Base-by-base conservation (phyloP, 1,284 basidiomycete genomes). In the Leccinum brunneo-olivaceum region DNA sequence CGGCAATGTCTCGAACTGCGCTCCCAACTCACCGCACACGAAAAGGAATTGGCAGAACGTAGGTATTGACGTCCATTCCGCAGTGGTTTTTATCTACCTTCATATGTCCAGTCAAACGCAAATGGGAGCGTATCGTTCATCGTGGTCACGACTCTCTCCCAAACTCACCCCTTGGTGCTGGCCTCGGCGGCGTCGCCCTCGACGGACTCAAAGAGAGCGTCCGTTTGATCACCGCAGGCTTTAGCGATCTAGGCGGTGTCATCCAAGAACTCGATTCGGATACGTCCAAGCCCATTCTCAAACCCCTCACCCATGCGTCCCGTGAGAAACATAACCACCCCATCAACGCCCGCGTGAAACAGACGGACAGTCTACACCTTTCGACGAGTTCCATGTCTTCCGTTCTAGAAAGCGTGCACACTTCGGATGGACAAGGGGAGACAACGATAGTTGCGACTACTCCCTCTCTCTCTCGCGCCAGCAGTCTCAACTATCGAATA, bases 41-140 rank as follows among this genome's bases (percentile, higher is more conserved):
- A 90, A 64, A 71, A 71, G 1, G 86, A 89, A 53, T 70, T 90
- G 1, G 57, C 72, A 0, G 73, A 82, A 57, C 66, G 77, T 79
- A 55, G 44, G 74, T 42, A 6, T 5, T 6, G 6, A 23, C 15
- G 1, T 25, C 28, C 19, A 18, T 23, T n/a, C 19, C 16, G 15
- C n/a, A 4, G 2, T 8, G 1, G 11, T 33, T 29, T 5, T 15
- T n/a, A 21, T 21, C 40, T 15, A 11, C 14, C 19, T 19, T 14
- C 41, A 38, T 24, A 6, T 19, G 6, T 10, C 2, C 38, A 79
- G 77, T 89, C 41, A 90, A 89, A 67, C 77, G 75, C 48, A 84
- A 81, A 61, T 90, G 86, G 86, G 84, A 84, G 58, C 74, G 77
- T 29, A 85, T 90, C 45, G 76, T 89, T 33, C 74, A 73, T 51